These are phyloP conservation scores for Platanthera guangdongensis DNA, from an alignment of 106 monocot genomes.

Conservation along the genomic window DNA sequence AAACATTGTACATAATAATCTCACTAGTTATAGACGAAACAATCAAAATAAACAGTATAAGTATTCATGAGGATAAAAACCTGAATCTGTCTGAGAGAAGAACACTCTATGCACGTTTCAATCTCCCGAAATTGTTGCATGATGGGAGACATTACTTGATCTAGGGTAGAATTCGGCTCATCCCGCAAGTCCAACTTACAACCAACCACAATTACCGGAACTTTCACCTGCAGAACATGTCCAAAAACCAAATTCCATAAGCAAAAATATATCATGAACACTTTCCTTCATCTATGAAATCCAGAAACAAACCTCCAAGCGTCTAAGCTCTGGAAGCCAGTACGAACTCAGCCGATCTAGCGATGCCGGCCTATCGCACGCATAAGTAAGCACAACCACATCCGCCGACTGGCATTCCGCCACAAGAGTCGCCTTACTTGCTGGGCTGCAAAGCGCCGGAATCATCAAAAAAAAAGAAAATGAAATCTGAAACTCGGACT, in stretches of 20 bases:
- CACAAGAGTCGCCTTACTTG: slow-evolving; percentile 47
- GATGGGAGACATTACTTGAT: slow-evolving; percentile 90
- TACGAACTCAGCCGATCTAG: slow-evolving; percentile 83
- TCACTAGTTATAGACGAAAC: neutral
- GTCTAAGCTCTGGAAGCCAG: slow-evolving; percentile 92
- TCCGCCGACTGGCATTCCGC: slow-evolving; percentile 68
- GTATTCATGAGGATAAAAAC: slow-evolving; percentile 9
- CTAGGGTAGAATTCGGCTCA: slow-evolving; percentile 73
- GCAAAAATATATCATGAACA: neutral
- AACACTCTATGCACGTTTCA: slow-evolving; percentile 93
- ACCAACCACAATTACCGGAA: slow-evolving; percentile 83
- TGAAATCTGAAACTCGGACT: neutral
- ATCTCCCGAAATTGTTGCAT: slow-evolving; percentile 96
- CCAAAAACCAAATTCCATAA: neutral
- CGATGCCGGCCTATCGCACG: slow-evolving; percentile 75
- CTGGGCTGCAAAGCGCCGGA: slow-evolving; percentile 32
- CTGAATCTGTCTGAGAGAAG: slow-evolving; percentile 90
- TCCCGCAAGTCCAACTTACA: slow-evolving; percentile 90
- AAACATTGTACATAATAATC: neutral
- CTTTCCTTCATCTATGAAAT: neutral
- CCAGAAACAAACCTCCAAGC: slow-evolving; percentile 36
- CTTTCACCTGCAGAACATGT: slow-evolving; percentile 47
- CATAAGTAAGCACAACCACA: slow-evolving; percentile 78
- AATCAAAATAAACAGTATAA: neutral
- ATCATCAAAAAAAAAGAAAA: slow-evolving; percentile 2